Evolutionary conservation across 306 rosid genomes (phyloP).

Genomic region (Sicyos edulis): DNA sequence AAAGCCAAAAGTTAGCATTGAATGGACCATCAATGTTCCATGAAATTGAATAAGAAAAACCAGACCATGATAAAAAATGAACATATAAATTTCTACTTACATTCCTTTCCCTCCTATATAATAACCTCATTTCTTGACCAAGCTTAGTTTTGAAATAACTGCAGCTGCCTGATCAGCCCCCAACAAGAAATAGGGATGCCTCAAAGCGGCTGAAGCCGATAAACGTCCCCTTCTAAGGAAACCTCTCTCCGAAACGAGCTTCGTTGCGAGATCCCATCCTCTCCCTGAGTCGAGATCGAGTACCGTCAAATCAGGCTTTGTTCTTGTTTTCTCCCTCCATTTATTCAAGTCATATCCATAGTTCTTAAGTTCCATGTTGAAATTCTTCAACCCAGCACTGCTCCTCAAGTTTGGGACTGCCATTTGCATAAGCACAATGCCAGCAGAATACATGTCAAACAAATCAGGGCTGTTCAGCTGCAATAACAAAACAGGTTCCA

Average conservation of each 20-base stretch:
- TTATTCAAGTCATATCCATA: conserved; percentile 63
- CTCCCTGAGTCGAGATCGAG: conserved; percentile 77
- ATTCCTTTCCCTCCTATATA: background rate
- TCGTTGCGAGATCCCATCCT: conserved; percentile 87
- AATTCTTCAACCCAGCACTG: conserved; percentile 69
- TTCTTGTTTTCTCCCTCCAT: conserved; percentile 68
- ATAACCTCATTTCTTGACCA: conserved; percentile 40
- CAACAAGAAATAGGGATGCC: conserved; percentile 87
- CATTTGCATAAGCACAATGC: conserved; percentile 90
- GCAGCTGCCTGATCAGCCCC: conserved; percentile 93
- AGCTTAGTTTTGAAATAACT: conserved; percentile 70
- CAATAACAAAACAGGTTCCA: conserved; percentile 28
- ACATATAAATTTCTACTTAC: conserved; percentile 9
- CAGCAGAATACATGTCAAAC: conserved; percentile 94
- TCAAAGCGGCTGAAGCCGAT: conserved; percentile 74
- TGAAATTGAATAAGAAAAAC: background rate
- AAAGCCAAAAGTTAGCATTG: conserved; percentile 14
- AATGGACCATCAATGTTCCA: background rate
- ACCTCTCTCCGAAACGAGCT: conserved; percentile 74
- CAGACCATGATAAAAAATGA: background rate
- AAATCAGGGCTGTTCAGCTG: conserved; percentile 95
- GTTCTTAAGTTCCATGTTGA: conserved; percentile 63
- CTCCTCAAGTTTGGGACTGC: conserved; percentile 78
- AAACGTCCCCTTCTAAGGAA: conserved; percentile 60
- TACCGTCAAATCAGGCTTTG: conserved; percentile 54